These are phyloP conservation scores for Seminavis robusta DNA, from an alignment of 108 stramenopile species.

Conservation along the genomic window DNA sequence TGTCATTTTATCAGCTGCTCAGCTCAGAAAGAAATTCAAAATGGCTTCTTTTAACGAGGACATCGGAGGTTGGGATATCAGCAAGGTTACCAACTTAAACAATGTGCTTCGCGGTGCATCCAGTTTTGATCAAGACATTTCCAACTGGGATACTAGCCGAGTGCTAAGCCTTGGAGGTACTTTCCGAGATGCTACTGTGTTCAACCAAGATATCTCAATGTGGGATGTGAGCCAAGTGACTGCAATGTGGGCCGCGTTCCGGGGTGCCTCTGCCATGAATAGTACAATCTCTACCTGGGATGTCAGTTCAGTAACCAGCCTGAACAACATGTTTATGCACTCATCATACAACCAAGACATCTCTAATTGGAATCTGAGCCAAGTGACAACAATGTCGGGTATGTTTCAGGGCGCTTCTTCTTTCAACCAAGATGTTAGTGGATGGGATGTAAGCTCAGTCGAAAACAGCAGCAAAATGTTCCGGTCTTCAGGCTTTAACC, in stretches of 20 bases:
- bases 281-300: not conserved
- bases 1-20: too few relatives aligned
- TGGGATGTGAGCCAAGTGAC: constrained; percentile 1
- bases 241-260: constrained; percentile 19
- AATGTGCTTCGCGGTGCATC: constrained; percentile 19
- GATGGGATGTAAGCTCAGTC: too few relatives aligned
- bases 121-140: constrained; percentile 30
- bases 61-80: constrained; percentile 21
- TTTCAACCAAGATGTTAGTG: constrained; percentile 12
- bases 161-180: constrained; percentile 1
- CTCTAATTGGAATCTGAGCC: constrained; percentile 3
- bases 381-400: not conserved
- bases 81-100: constrained; percentile 9
- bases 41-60: constrained; percentile 28
- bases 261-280: constrained; percentile 8
- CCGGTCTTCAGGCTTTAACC: too few relatives aligned
- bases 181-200: constrained; percentile 10
- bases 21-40: too few relatives aligned
- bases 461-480: constrained; percentile 39
- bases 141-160: constrained; percentile 11
- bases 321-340: constrained; percentile 18
- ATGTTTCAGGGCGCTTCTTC: not conserved
- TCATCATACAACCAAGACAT: constrained; percentile 11
- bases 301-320: not conserved
- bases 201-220: constrained; percentile 1